Evolutionary conservation across 2,329 filamentous ascomycete genomes (phyloP).

Genomic region (Beauveria medogensis): DNA sequence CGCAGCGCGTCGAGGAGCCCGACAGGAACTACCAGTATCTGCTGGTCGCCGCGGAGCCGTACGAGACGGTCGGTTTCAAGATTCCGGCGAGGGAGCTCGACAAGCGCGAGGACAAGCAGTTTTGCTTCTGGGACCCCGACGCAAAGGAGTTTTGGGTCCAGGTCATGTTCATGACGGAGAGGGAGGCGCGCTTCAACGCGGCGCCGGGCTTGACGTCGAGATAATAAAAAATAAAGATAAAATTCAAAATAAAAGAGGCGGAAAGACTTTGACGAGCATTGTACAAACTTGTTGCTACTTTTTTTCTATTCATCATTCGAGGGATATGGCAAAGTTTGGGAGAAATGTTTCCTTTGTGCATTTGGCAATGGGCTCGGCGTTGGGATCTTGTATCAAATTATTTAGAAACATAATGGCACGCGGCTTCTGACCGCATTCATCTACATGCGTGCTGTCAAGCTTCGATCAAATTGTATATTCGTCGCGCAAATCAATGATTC

Average conservation of each 20-base stretch:
- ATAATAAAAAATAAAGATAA: conserved; percentile 16
- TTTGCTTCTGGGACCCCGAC: conserved; percentile 92
- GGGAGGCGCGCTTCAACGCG: conserved; percentile 77
- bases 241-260: not conserved
- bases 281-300: not conserved
- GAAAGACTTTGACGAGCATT: not conserved
- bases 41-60: conserved; percentile 90
- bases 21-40: conserved; percentile 94
- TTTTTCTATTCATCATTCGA: not conserved
- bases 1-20: conserved; percentile 90
- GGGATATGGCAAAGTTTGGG: not conserved
- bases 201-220: conserved; percentile 51
- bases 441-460: not conserved
- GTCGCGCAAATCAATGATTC: not conserved
- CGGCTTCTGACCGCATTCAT: not conserved
- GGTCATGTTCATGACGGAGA: conserved; percentile 96
- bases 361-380: conserved; percentile 5
- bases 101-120: conserved; percentile 77
- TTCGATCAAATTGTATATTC: not conserved
- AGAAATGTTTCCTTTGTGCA: not conserved
- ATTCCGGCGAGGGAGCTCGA: conserved; percentile 90
- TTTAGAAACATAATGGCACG: not conserved
- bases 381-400: not conserved
- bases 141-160: conserved; percentile 97
- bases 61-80: conserved; percentile 97